A percentile compares a stretch with the other conserved stretches of the same genome.
These are phyloP conservation scores for Calonectria henricotiae DNA, from an alignment of 2,329 filamentous ascomycete species.

Conservation along the genomic window DNA sequence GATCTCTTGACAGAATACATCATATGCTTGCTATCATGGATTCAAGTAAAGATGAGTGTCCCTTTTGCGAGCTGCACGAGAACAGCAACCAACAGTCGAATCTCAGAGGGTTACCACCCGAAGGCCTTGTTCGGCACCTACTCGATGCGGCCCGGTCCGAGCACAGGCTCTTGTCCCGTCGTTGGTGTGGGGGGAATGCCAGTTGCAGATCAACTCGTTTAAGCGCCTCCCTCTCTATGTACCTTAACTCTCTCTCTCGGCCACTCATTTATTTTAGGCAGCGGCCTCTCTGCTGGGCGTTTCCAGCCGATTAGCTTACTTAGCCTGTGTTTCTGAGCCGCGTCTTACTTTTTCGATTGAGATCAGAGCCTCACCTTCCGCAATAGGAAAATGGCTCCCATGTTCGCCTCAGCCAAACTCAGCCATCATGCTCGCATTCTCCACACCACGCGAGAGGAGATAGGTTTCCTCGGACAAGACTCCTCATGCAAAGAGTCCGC, in stretches of 20 bases:
- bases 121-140: background rate
- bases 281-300: background rate
- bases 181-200: background rate
- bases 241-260: background rate
- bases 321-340: background rate
- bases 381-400: background rate
- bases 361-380: background rate
- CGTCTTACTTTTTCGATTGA: background rate
- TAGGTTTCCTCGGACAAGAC: background rate
- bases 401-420: background rate
- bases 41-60: too few relatives aligned
- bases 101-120: too few relatives aligned
- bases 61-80: too few relatives aligned
- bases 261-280: background rate
- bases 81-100: too few relatives aligned
- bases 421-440: background rate
- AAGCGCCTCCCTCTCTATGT: background rate
- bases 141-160: background rate
- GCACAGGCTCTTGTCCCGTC: background rate
- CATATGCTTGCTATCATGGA: too few relatives aligned
- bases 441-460: background rate
- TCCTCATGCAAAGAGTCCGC: background rate
- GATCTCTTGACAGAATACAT: too few relatives aligned
- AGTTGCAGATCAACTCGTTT: slow-evolving; percentile 1
- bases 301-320: background rate